A percentile compares a stretch with the other conserved stretches of the same genome.
phyloP scores from a whole-genome alignment of 805 yeast species.

The Candida tallmaniae region DNA sequence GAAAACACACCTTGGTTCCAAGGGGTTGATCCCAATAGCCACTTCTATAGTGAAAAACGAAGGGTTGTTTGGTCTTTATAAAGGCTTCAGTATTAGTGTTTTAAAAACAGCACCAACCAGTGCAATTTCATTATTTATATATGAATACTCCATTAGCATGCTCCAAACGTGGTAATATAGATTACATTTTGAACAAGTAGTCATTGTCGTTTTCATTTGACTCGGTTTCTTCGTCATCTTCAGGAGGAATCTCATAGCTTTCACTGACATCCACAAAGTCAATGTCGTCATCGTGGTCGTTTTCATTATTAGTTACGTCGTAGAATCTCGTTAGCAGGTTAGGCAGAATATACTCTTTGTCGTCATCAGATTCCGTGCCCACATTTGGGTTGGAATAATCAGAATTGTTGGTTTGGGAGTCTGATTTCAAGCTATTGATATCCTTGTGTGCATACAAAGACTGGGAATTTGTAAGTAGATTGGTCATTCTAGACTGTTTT shows the following conservation, averaged over 20 bases:
- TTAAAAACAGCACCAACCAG: constrained; percentile 78
- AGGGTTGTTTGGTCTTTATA: constrained; percentile 67
- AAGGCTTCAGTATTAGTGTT: constrained; percentile 68
- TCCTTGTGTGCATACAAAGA: constrained; percentile 30
- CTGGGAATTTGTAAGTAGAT: constrained; percentile 32
- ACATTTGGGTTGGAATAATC: constrained; percentile 12
- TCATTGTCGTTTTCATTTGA: constrained; percentile 17
- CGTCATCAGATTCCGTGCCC: constrained; percentile 14
- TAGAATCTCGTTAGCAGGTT: constrained; percentile 29
- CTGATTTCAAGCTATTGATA: constrained; percentile 10
- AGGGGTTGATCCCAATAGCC: constrained; percentile 9
- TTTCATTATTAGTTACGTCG: constrained; percentile 21
- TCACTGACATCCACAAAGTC: constrained; percentile 25
- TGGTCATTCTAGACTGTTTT: constrained; percentile 24
- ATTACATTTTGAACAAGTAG: constrained; percentile 24
- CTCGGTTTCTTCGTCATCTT: constrained; percentile 17
- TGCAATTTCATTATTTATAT: constrained; percentile 63
- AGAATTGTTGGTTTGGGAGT: constrained; percentile 9
- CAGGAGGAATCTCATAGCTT: constrained; percentile 11
- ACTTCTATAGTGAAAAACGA: constrained; percentile 43
- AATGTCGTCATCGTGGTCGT: constrained; percentile 21
- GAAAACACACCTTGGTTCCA: constrained; percentile 9
- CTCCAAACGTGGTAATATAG: background rate
- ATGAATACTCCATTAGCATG: constrained; percentile 38
- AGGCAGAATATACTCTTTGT: constrained; percentile 39